Percentiles rank a stretch among this genome's conserved stretches.
Conservation (phyloP, 768 basidiomycete species). For the Gyrodon lividus region DNA sequence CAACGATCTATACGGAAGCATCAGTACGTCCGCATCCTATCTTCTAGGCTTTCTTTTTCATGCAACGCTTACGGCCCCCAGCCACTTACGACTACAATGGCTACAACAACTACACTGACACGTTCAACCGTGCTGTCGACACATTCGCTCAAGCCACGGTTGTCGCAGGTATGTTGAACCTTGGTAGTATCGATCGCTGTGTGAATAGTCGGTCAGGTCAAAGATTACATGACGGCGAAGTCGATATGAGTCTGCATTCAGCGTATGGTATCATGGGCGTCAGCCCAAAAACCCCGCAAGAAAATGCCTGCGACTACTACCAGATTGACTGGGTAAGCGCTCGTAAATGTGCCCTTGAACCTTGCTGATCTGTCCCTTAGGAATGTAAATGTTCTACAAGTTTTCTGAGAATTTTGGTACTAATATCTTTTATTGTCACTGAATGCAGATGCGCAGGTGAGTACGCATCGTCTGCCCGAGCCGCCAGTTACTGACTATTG, state of each 20-base stretch:
- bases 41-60: background rate
- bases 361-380: constrained; percentile 14
- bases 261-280: constrained; percentile 53
- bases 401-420: background rate
- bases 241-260: constrained; percentile 53
- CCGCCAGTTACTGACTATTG: constrained; percentile 30
- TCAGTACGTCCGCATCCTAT: constrained; percentile 37
- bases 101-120: constrained; percentile 43
- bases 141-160: constrained; percentile 42
- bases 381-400: constrained; percentile 26
- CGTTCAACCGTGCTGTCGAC: constrained; percentile 41
- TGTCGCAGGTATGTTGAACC: constrained; percentile 39
- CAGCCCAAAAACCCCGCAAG: constrained; percentile 44
- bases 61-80: constrained; percentile 18
- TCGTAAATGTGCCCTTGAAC: background rate
- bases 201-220: constrained; percentile 11
- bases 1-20: constrained; percentile 44
- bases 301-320: constrained; percentile 57
- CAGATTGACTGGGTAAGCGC: constrained; percentile 39
- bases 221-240: constrained; percentile 24
- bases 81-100: constrained; percentile 58
- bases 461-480: background rate
- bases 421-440: constrained; percentile 1
- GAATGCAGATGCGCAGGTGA: constrained; percentile 29
- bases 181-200: constrained; percentile 47